Evolutionary conservation across 2,329 filamentous ascomycete species (phyloP).

Genomic region (Myriangium duriaei): DNA sequence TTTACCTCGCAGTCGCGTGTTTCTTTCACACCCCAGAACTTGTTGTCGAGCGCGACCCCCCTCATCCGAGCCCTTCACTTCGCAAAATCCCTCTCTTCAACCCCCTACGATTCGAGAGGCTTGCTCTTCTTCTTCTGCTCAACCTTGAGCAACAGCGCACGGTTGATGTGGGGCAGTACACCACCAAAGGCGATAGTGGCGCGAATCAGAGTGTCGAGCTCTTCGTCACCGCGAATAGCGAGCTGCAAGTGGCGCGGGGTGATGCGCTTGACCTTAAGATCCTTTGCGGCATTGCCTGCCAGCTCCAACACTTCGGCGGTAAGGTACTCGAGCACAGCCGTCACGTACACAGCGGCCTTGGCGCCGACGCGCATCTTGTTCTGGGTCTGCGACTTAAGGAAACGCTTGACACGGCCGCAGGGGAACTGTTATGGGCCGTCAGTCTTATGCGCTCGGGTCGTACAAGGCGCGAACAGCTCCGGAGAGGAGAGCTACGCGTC

Average conservation of each 20-base stretch:
- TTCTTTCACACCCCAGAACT: no score
- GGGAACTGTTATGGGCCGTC: slow-evolving; percentile 58
- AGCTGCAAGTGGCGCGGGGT: slow-evolving; percentile 95
- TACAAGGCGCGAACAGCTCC: background rate
- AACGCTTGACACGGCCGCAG: slow-evolving; percentile 99
- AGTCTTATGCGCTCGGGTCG: slow-evolving; percentile 14
- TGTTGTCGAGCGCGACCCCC: no score
- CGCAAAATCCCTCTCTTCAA: no score
- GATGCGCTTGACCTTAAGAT: slow-evolving; percentile 99
- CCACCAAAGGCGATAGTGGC: slow-evolving; percentile 97
- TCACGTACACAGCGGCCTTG: slow-evolving; percentile 97
- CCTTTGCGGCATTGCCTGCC: slow-evolving; percentile 96
- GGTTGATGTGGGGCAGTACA: slow-evolving; percentile 98
- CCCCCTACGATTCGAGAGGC: slow-evolving; percentile 27
- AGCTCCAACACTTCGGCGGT: slow-evolving; percentile 96
- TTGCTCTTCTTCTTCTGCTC: slow-evolving; percentile 92
- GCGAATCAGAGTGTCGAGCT: slow-evolving; percentile 91
- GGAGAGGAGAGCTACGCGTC: slow-evolving; percentile 2
- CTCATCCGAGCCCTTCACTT: no score
- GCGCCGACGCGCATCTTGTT: slow-evolving; percentile 99
- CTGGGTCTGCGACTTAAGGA: slow-evolving; percentile 97
- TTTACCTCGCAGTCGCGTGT: no score
- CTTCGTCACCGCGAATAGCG: slow-evolving; percentile 95
- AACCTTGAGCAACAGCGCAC: slow-evolving; percentile 86
- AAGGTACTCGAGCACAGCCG: slow-evolving; percentile 93